Evolutionary conservation across 495 filamentous ascomycete species (phyloP).

Genomic region (Xylaria flabelliformis): DNA sequence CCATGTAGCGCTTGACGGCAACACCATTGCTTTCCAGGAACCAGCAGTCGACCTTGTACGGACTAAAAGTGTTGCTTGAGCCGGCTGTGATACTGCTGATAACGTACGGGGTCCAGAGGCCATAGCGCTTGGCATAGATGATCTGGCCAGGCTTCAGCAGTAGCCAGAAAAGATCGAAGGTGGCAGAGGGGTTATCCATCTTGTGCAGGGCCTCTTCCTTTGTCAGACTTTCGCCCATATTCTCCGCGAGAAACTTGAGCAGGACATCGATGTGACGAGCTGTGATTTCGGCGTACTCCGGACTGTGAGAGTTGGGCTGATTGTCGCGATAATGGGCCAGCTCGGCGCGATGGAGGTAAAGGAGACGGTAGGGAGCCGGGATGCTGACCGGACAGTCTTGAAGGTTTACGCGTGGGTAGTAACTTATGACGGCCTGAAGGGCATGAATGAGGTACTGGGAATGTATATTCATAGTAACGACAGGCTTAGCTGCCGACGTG

Average conservation of each 20-base stretch:
- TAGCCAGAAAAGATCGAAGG: constrained; percentile 45
- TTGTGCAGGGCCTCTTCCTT: constrained; percentile 34
- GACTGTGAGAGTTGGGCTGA: constrained; percentile 38
- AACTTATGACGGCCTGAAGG: constrained; percentile 39
- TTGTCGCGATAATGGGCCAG: constrained; percentile 39
- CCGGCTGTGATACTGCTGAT: constrained; percentile 31
- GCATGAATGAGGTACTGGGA: constrained; percentile 41
- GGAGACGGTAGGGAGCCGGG: constrained; percentile 38
- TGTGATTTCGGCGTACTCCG: constrained; percentile 36
- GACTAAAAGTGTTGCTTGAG: constrained; percentile 3
- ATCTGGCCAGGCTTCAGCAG: constrained; percentile 44
- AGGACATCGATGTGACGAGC: constrained; percentile 42
- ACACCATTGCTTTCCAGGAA: constrained; percentile 32
- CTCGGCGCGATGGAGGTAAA: constrained; percentile 41
- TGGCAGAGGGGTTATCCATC: constrained; percentile 34
- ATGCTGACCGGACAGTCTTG: constrained; percentile 30
- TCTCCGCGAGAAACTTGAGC: constrained; percentile 36
- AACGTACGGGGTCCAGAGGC: constrained; percentile 35
- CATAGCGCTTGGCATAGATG: constrained; percentile 37
- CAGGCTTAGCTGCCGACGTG: constrained; percentile 18
- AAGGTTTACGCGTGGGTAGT: constrained; percentile 37
- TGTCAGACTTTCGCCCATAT: constrained; percentile 31
- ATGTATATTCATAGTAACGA: constrained; percentile 42
- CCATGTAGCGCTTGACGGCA: constrained; percentile 35
- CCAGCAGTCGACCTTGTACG: constrained; percentile 38